These are phyloP conservation scores for Bolboschoenoplectus hybrid DNA, from an alignment of 202 grass and related monocot genomes.

Conservation along the genomic window DNA sequence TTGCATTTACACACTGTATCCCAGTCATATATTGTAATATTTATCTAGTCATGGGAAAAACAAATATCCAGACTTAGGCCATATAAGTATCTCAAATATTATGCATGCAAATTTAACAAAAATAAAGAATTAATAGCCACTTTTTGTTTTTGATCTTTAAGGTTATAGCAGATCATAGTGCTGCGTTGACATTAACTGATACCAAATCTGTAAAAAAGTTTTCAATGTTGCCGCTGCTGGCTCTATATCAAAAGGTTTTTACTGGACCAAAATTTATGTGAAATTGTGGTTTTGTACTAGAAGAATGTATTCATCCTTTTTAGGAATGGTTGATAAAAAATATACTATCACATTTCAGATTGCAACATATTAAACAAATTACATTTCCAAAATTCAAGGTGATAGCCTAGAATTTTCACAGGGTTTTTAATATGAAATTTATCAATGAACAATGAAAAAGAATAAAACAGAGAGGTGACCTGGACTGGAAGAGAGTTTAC, in stretches of 20 bases:
- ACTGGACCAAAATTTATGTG: neutral
- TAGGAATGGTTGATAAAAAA: neutral
- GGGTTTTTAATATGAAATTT: slow-evolving; percentile 28
- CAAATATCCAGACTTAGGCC: slow-evolving; percentile 16
- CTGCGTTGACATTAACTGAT: neutral
- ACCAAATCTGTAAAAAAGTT: slow-evolving; percentile 1
- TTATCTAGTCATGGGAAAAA: slow-evolving; percentile 59
- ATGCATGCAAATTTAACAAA: neutral
- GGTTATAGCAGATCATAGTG: neutral
- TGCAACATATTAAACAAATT: slow-evolving; percentile 34
- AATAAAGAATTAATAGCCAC: neutral
- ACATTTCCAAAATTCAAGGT: neutral
- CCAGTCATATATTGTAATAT: slow-evolving; percentile 93
- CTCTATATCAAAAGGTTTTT: neutral
- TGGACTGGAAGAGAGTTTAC: slow-evolving; percentile 68
- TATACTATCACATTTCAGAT: slow-evolving; percentile 27
- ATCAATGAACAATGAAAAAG: slow-evolving; percentile 23
- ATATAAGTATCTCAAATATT: neutral
- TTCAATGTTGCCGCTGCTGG: neutral
- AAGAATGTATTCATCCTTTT: neutral
- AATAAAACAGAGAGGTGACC: slow-evolving; percentile 45
- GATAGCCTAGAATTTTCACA: neutral
- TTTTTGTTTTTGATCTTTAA: neutral
- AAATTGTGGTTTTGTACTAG: neutral
- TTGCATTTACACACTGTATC: slow-evolving; percentile 86